These are phyloP conservation scores for Candida maris DNA, from an alignment of 805 yeast species.

Conservation along the genomic window DNA sequence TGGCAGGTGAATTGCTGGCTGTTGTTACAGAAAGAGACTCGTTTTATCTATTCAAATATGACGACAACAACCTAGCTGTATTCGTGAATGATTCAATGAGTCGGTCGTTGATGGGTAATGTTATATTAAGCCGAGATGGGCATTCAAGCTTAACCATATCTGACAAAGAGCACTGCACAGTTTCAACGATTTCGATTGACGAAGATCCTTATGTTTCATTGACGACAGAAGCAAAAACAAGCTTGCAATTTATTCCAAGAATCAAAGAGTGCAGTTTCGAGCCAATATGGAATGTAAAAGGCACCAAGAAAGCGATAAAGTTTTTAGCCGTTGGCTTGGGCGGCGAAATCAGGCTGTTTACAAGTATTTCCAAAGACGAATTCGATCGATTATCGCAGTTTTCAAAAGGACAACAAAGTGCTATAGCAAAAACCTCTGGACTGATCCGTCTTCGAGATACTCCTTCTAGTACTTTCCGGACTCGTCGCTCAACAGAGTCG, in stretches of 20 bases:
- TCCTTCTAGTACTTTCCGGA: constrained; percentile 7
- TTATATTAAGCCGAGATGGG: constrained; percentile 13
- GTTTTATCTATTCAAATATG: constrained; percentile 16
- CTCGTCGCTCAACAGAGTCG: constrained; percentile 1
- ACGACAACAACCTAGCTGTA: constrained; percentile 12
- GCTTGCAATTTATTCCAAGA: constrained; percentile 33
- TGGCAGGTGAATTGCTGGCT: constrained; percentile 16
- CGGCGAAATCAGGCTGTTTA: constrained; percentile 34
- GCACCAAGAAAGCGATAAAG: constrained; percentile 1
- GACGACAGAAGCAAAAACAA: constrained; percentile 13
- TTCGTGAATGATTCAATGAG: constrained; percentile 17
- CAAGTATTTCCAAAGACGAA: constrained; percentile 6
- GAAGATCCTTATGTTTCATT: constrained; percentile 3
- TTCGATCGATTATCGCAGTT: constrained; percentile 5
- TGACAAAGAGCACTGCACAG: constrained; percentile 19
- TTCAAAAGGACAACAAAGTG: constrained; percentile 2
- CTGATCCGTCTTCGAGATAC: constrained; percentile 9
- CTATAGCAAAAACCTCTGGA: constrained; percentile 1
- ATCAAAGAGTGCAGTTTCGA: constrained; percentile 25
- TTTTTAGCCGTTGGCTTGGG: constrained; percentile 35
- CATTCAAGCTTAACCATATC: constrained; percentile 12
- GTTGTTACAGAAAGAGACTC: constrained; percentile 31
- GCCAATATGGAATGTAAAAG: constrained; percentile 30
- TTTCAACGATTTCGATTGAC: constrained; percentile 11
- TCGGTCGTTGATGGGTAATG: constrained; percentile 23